Evolutionary conservation across 352 stramenopile species (phyloP).

Genomic region (Thraustochytrium striatum): DNA sequence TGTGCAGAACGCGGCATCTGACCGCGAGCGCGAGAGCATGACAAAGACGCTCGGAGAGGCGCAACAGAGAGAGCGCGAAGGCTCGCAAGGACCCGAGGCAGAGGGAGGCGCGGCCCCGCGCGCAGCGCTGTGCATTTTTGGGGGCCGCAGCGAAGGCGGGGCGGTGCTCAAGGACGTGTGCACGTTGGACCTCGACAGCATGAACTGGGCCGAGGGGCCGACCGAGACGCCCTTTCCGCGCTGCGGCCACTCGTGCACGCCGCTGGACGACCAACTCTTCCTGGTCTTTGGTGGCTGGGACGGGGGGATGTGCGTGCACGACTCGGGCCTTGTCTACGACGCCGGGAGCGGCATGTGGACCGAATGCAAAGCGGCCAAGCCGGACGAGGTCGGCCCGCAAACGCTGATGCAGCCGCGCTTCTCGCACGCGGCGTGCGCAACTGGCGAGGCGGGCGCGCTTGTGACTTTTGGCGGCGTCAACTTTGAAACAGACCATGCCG

Average conservation of each 20-base stretch:
- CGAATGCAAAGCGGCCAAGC: not conserved
- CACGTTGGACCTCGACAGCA: not conserved
- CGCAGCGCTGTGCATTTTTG: slow-evolving; percentile 8
- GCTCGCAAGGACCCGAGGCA: not conserved
- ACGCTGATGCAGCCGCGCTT: not conserved
- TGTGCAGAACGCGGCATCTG: not conserved
- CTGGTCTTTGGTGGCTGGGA: slow-evolving; percentile 35
- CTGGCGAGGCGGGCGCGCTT: not conserved
- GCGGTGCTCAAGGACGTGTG: slow-evolving; percentile 5
- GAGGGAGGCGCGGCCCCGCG: not conserved
- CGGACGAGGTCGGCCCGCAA: not conserved
- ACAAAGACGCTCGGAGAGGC: not conserved
- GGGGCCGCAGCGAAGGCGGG: not conserved
- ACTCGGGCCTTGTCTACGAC: not conserved
- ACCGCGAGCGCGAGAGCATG: not conserved
- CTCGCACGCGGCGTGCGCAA: not conserved
- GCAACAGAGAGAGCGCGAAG: not conserved
- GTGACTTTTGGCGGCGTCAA: slow-evolving; percentile 35
- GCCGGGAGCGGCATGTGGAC: not conserved
- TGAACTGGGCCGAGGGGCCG: not conserved
- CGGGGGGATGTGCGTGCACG: not conserved
- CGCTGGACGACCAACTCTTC: not conserved
- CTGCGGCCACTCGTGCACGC: slow-evolving; percentile 3
- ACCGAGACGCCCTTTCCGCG: not conserved
- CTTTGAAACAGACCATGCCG: slow-evolving; percentile 13